Conservation (phyloP, 1,139 yeast genomes). For the Lizanozyma gosingica region DNA sequence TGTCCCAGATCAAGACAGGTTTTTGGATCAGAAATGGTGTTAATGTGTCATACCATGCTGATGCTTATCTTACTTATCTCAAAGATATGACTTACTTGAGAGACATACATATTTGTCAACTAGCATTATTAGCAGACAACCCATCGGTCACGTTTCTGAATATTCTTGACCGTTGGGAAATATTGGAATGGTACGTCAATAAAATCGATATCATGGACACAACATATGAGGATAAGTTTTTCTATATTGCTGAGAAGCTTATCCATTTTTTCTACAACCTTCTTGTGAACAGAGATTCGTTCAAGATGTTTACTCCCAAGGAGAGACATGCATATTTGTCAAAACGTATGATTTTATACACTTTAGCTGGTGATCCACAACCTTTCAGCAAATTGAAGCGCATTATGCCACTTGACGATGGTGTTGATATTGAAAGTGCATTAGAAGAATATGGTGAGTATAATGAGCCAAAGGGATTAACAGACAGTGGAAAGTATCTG, state of each 20-base stretch:
- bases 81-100: slow-evolving; percentile 27
- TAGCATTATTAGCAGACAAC: slow-evolving; percentile 38
- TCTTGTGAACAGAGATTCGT: slow-evolving; percentile 45
- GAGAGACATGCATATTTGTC: slow-evolving; percentile 18
- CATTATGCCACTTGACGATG: slow-evolving; percentile 25
- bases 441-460: slow-evolving; percentile 28
- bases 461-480: slow-evolving; percentile 25
- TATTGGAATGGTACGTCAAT: slow-evolving; percentile 44
- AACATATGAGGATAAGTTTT: slow-evolving; percentile 50
- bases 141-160: slow-evolving; percentile 36
- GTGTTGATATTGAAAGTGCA: slow-evolving; percentile 29
- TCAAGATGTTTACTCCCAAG: slow-evolving; percentile 20
- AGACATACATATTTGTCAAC: slow-evolving; percentile 53
- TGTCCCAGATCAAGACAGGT: slow-evolving; percentile 70
- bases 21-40: slow-evolving; percentile 88
- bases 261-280: slow-evolving; percentile 48
- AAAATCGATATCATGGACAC: slow-evolving; percentile 28
- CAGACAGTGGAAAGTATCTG: slow-evolving; percentile 23
- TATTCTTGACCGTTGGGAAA: slow-evolving; percentile 54
- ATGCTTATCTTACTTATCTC: slow-evolving; percentile 24
- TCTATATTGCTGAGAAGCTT: slow-evolving; percentile 43
- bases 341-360: slow-evolving; percentile 33
- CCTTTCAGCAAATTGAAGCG: slow-evolving; percentile 43
- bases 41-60: slow-evolving; percentile 40
- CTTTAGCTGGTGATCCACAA: slow-evolving; percentile 44